A percentile compares a stretch with the other conserved stretches of the same genome.
Evolutionary conservation across 2,329 filamentous ascomycete genomes (phyloP).

Genomic region (Chrysoporthe puriensis): DNA sequence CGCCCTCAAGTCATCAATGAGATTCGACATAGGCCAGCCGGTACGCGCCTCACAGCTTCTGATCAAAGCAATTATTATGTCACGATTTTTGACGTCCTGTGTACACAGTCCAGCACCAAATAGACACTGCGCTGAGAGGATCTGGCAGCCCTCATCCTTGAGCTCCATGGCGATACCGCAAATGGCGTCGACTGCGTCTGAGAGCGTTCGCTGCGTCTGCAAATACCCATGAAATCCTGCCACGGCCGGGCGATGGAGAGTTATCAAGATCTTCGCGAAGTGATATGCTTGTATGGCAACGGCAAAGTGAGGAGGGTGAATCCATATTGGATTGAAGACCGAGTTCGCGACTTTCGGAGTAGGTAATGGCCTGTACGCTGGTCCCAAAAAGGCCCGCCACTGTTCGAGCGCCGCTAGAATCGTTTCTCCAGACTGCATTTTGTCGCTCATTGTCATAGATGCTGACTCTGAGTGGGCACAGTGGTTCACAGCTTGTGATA

Average conservation of each 20-base stretch:
- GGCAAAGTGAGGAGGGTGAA: constrained; percentile 51
- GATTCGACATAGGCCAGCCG: constrained; percentile 44
- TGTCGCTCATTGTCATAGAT: constrained; percentile 19
- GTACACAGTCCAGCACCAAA: constrained; percentile 49
- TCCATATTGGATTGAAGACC: constrained; percentile 53
- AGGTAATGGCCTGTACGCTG: constrained; percentile 47
- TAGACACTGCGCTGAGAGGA: constrained; percentile 49
- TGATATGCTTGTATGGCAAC: constrained; percentile 54
- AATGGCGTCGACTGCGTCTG: constrained; percentile 51
- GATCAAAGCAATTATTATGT: constrained; percentile 43
- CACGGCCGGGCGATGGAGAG: constrained; percentile 55
- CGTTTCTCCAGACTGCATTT: constrained; percentile 26
- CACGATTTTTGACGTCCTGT: constrained; percentile 41
- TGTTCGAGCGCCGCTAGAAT: constrained; percentile 34
- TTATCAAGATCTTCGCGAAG: constrained; percentile 56
- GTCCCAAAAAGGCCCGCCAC: constrained; percentile 39
- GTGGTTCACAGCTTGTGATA: constrained; percentile 58
- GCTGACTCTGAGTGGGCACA: constrained; percentile 19
- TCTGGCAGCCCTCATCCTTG: constrained; percentile 44
- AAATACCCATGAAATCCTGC: constrained; percentile 51
- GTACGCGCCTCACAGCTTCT: constrained; percentile 42
- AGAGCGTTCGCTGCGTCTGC: constrained; percentile 46
- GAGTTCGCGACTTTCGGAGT: constrained; percentile 33
- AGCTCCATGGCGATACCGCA: constrained; percentile 53
- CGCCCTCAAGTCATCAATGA: constrained; percentile 36